Evolutionary conservation across 2,329 filamentous ascomycete genomes (phyloP).

Genomic region (Fonsecaea multimorphosa): DNA sequence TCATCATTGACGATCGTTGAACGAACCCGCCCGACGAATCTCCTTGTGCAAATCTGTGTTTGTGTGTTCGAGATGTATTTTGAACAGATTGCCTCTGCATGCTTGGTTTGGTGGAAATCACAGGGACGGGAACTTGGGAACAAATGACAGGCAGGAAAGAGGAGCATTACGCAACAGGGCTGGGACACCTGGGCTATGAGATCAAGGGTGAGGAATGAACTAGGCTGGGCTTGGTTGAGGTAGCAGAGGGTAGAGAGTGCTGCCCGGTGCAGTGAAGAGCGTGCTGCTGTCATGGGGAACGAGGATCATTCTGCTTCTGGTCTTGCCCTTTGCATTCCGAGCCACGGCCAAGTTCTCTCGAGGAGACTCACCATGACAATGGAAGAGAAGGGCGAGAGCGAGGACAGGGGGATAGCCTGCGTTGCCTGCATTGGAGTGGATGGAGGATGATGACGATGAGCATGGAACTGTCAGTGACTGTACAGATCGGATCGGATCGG

Average conservation of each 20-base stretch:
- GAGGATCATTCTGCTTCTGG: background rate
- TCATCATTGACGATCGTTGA: constrained; percentile 19
- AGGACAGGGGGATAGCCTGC: background rate
- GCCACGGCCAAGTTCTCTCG: background rate
- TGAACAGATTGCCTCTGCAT: constrained; percentile 25
- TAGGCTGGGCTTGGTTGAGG: constrained; percentile 19
- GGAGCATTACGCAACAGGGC: constrained; percentile 12
- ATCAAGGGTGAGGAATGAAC: constrained; percentile 6
- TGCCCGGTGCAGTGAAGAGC: constrained; percentile 8
- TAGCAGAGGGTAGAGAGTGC: background rate
- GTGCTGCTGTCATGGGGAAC: background rate
- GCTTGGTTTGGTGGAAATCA: background rate
- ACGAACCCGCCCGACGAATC: constrained; percentile 27
- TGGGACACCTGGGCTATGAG: constrained; percentile 8
- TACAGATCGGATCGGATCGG: constrained; percentile 18
- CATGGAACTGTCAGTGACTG: constrained; percentile 7
- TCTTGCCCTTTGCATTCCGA: background rate
- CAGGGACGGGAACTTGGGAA: constrained; percentile 7
- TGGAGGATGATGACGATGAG: background rate
- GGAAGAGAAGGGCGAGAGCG: too few relatives aligned
- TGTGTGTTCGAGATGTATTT: constrained; percentile 9
- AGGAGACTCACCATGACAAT: background rate
- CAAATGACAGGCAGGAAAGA: background rate
- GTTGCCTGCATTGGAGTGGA: too few relatives aligned
- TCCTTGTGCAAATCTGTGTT: constrained; percentile 20